These are phyloP conservation scores for Postia placenta DNA, from an alignment of 768 basidiomycete species.

Conservation along the genomic window DNA sequence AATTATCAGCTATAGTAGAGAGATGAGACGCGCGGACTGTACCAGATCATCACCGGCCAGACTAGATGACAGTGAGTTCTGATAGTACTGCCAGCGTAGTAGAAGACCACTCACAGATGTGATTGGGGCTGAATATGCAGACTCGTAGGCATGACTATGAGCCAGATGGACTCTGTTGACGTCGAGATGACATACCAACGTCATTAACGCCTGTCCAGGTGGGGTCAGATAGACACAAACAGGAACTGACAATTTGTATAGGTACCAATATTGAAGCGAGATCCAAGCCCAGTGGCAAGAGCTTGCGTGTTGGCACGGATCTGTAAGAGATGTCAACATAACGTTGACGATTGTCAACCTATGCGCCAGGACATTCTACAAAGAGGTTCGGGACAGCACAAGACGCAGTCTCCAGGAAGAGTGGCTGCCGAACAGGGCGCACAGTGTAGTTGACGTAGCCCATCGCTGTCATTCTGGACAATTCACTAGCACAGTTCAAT, in stretches of 20 bases:
- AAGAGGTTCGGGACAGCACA: too few species aligned
- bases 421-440: too few species aligned
- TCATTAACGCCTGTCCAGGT: conserved; percentile 36
- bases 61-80: conserved; percentile 6
- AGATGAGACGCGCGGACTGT: background rate
- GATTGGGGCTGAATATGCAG: conserved; percentile 56
- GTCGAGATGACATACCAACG: conserved; percentile 37
- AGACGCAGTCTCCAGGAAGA: too few species aligned
- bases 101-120: conserved; percentile 11
- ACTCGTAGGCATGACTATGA: conserved; percentile 30
- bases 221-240: background rate
- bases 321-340: too few species aligned
- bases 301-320: conserved; percentile 40
- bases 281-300: conserved; percentile 41
- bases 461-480: too few species aligned
- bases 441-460: too few species aligned
- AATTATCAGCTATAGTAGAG: background rate
- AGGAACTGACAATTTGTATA: background rate
- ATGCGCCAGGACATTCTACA: too few species aligned
- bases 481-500: too few species aligned
- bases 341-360: too few species aligned
- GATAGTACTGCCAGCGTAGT: background rate
- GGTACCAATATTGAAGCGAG: conserved; percentile 38
- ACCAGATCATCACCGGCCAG: conserved; percentile 22
- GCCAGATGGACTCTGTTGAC: background rate